Conservation (phyloP, 805 yeast genomes). For the Wickerhamiella brachini region DNA sequence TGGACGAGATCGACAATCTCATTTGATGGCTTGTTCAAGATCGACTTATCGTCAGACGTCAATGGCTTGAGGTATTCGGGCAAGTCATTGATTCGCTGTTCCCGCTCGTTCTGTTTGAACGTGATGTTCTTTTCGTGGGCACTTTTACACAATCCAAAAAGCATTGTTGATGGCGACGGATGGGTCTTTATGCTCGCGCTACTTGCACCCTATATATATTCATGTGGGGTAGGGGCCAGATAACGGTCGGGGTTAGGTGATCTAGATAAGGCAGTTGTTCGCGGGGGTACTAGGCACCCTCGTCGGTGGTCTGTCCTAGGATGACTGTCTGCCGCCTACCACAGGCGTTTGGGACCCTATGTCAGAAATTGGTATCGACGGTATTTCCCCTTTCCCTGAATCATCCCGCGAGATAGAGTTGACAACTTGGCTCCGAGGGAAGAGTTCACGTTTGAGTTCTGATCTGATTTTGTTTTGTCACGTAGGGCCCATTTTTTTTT, state of each 20-base stretch:
- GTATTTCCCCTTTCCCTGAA: too few relatives aligned
- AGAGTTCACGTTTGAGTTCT: too few relatives aligned
- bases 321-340: too few relatives aligned
- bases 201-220: background rate
- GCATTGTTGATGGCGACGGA: background rate
- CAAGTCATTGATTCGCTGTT: conserved; percentile 23
- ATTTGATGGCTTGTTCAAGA: conserved; percentile 31
- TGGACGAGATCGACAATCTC: conserved; percentile 33
- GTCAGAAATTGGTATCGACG: too few relatives aligned
- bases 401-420: too few relatives aligned
- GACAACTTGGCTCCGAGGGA: too few relatives aligned
- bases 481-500: too few relatives aligned
- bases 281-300: background rate
- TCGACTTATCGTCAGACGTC: conserved; percentile 22
- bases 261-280: background rate
- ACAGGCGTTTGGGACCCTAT: too few relatives aligned
- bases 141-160: conserved; percentile 1
- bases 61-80: conserved; percentile 29
- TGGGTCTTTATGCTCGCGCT: background rate
- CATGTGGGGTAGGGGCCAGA: background rate
- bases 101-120: conserved; percentile 24
- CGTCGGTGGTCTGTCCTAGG: too few relatives aligned
- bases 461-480: too few relatives aligned
- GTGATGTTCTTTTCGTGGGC: conserved; percentile 5
- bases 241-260: background rate